Evolutionary conservation across 495 filamentous ascomycete species (phyloP).

Genomic region (Penicillium alfredii): DNA sequence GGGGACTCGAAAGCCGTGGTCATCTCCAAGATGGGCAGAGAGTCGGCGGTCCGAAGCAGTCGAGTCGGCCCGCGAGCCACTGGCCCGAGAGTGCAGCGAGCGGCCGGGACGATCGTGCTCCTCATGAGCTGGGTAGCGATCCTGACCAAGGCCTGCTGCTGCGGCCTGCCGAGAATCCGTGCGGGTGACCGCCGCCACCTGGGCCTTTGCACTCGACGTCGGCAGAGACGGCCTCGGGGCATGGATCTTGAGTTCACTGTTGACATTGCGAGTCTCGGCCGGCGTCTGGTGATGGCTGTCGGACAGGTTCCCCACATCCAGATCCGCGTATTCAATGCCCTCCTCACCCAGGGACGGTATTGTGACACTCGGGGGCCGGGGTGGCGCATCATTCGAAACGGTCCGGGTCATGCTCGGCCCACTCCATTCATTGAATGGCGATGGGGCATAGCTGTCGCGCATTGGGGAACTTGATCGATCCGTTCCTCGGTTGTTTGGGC

Average conservation of each 20-base stretch:
- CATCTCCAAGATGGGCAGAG: constrained; percentile 53
- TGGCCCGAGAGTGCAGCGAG: constrained; percentile 39
- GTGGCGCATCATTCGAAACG: constrained; percentile 46
- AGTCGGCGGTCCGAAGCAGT: constrained; percentile 43
- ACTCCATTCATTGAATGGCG: constrained; percentile 69
- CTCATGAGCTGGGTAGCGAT: constrained; percentile 47
- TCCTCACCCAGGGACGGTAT: constrained; percentile 85
- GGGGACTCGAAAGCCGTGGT: constrained; percentile 87
- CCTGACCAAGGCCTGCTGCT: constrained; percentile 70
- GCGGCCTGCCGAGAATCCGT: constrained; percentile 83
- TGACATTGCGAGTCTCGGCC: constrained; percentile 69
- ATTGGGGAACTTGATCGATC: constrained; percentile 77
- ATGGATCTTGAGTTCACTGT: constrained; percentile 76
- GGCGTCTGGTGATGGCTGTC: constrained; percentile 40
- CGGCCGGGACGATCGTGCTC: constrained; percentile 56
- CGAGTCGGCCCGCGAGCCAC: constrained; percentile 50
- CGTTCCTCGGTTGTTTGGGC: constrained; percentile 56
- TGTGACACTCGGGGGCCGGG: constrained; percentile 67
- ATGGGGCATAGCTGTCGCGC: constrained; percentile 72
- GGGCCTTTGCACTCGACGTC: constrained; percentile 67
- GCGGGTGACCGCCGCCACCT: constrained; percentile 74
- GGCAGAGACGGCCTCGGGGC: constrained; percentile 87
- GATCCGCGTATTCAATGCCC: constrained; percentile 75
- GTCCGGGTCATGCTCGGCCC: constrained; percentile 42
- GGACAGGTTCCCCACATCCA: constrained; percentile 40